Evolutionary conservation across 208 protist genomes (phyloP).

Genomic region (Leptomonas seymouri): DNA sequence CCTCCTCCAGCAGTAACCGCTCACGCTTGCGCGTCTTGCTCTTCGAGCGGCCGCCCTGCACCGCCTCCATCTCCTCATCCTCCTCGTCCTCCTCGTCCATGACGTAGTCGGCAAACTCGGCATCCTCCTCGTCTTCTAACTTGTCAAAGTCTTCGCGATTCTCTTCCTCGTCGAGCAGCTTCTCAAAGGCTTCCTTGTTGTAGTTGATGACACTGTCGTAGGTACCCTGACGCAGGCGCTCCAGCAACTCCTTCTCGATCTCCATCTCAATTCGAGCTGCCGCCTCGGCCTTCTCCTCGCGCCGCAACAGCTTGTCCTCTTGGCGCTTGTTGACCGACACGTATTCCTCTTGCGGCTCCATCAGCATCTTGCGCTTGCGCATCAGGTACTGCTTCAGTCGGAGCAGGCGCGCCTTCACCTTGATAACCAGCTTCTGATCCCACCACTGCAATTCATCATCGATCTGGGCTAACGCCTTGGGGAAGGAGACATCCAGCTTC

Average conservation of each 20-base stretch:
- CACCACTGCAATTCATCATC: slow-evolving; percentile 98
- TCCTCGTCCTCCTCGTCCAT: slow-evolving; percentile 90
- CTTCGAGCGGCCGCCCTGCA: slow-evolving; percentile 24
- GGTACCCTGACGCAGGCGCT: slow-evolving; percentile 94
- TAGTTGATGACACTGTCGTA: slow-evolving; percentile 93
- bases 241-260: slow-evolving; percentile 98
- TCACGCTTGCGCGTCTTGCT: slow-evolving; percentile 49
- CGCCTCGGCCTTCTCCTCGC: slow-evolving; percentile 96
- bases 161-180: slow-evolving; percentile 87
- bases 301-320: slow-evolving; percentile 94
- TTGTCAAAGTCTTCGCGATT: slow-evolving; percentile 78
- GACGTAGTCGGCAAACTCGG: slow-evolving; percentile 87
- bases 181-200: slow-evolving; percentile 90
- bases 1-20: slow-evolving; percentile 85
- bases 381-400: slow-evolving; percentile 98
- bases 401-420: slow-evolving; percentile 97
- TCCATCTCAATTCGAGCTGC: slow-evolving; percentile 96
- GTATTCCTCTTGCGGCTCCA: slow-evolving; percentile 94
- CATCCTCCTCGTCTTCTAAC: slow-evolving; percentile 81
- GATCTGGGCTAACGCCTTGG: slow-evolving; percentile 95
- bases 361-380: slow-evolving; percentile 96
- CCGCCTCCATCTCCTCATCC: slow-evolving; percentile 38
- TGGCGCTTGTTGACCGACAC: slow-evolving; percentile 97
- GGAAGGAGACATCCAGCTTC: slow-evolving; percentile 96
- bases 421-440: slow-evolving; percentile 94